Percentiles rank a stretch among this genome's conserved stretches.
Evolutionary conservation across 495 filamentous ascomycete species (phyloP).

Genomic region (Extremus antarcticus): DNA sequence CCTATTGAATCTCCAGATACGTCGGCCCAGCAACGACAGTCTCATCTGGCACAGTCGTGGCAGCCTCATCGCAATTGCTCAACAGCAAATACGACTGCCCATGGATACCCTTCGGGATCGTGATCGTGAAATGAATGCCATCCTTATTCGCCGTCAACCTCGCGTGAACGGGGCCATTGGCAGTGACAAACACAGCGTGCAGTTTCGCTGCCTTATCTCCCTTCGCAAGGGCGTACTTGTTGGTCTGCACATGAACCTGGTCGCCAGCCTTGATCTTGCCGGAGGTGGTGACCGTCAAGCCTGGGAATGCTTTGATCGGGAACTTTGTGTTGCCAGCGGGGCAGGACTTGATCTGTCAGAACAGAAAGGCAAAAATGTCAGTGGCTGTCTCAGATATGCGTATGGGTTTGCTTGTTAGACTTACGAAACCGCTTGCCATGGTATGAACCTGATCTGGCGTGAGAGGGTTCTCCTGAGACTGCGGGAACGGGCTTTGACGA

Average conservation of each 20-base stretch:
- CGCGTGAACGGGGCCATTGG: constrained; percentile 29
- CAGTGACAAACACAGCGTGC: constrained; percentile 34
- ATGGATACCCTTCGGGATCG: constrained; percentile 33
- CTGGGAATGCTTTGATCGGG: constrained; percentile 44
- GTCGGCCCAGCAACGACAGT: constrained; percentile 37
- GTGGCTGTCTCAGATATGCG: too few species aligned
- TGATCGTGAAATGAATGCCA: constrained; percentile 19
- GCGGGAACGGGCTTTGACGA: constrained; percentile 40
- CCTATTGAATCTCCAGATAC: not conserved
- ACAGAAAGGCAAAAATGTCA: too few species aligned
- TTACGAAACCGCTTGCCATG: constrained; percentile 47
- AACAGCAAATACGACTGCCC: constrained; percentile 41
- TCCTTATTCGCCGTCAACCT: constrained; percentile 10
- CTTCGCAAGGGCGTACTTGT: constrained; percentile 8
- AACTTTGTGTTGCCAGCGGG: constrained; percentile 42
- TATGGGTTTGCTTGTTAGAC: too few species aligned
- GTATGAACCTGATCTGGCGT: constrained; percentile 50
- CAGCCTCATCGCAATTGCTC: constrained; percentile 25
- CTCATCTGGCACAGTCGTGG: constrained; percentile 32
- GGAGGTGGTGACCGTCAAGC: constrained; percentile 10
- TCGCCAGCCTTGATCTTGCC: constrained; percentile 11
- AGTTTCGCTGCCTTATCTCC: constrained; percentile 4
- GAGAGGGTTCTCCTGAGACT: constrained; percentile 48
- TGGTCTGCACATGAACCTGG: constrained; percentile 16
- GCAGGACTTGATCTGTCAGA: constrained; percentile 48